Conservation (phyloP, 345 rosid genomes). For the Clausena lansium region DNA sequence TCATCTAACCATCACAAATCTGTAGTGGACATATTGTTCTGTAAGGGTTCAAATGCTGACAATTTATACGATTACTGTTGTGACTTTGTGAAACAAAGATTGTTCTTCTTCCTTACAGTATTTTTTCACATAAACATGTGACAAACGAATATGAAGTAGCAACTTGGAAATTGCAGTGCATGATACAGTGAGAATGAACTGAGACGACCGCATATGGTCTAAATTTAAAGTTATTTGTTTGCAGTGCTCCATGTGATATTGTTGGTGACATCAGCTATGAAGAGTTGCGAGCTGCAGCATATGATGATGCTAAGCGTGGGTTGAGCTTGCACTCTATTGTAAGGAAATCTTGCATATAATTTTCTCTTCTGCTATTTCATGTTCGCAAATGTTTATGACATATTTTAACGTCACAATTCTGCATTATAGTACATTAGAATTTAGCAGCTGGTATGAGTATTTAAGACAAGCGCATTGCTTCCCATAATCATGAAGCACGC, state of each 20-base stretch:
- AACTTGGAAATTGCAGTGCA: not conserved
- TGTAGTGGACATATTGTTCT: not conserved
- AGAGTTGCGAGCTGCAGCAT: constrained; percentile 78
- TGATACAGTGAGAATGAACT: not conserved
- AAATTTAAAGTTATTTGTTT: constrained; percentile 12
- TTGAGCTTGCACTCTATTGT: constrained; percentile 79
- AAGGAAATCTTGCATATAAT: constrained; percentile 31
- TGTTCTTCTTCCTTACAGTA: not conserved
- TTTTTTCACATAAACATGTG: not conserved
- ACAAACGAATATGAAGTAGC: not conserved
- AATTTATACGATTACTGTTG: not conserved
- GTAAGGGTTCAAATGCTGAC: not conserved
- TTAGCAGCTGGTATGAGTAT: not conserved
- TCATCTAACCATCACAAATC: not conserved
- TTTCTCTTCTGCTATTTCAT: not conserved
- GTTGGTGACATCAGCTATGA: constrained; percentile 73
- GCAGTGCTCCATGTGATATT: constrained; percentile 74
- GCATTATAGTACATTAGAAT: too few species aligned
- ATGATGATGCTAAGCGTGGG: constrained; percentile 75
- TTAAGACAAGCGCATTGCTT: not conserved
- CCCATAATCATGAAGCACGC: not conserved
- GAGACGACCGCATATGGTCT: not conserved
- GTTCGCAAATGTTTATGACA: not conserved
- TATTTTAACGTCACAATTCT: not conserved
- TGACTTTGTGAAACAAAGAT: not conserved